Percentiles rank a stretch among this genome's conserved stretches.
These are phyloP conservation scores for Cladosporium colombiae DNA, from an alignment of 2,329 filamentous ascomycete species.

Conservation along the genomic window DNA sequence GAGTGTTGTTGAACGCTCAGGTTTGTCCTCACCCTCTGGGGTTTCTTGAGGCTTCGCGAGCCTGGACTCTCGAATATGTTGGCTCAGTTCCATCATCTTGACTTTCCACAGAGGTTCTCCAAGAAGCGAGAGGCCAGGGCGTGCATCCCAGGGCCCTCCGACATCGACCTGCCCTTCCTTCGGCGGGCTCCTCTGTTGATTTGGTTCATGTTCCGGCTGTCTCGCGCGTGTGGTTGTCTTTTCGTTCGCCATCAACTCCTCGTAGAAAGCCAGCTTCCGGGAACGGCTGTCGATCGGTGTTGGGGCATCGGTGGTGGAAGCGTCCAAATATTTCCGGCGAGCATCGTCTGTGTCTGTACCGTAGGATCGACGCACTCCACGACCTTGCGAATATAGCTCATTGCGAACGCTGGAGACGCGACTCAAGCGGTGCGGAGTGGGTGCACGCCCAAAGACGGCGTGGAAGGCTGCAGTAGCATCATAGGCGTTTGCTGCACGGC, in stretches of 20 bases:
- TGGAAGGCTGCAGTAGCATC: slow-evolving; percentile 7
- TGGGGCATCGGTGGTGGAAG: neutral
- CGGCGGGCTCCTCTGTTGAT: neutral
- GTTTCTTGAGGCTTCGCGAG: neutral
- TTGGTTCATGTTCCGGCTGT: neutral
- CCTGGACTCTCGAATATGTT: neutral
- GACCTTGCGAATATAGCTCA: neutral
- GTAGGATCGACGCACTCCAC: neutral
- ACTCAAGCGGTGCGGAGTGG: neutral
- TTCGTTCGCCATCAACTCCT: neutral
- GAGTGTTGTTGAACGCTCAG: neutral
- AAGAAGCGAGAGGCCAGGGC: neutral
- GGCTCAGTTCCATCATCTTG: neutral
- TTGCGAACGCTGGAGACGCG: neutral
- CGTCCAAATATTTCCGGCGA: neutral
- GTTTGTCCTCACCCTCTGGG: neutral
- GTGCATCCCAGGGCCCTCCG: neutral
- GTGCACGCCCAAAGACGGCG: neutral
- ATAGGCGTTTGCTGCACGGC: slow-evolving; percentile 10
- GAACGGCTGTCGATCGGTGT: neutral
- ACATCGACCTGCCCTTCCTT: neutral
- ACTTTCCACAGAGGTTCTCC: neutral
- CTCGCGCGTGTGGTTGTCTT: neutral
- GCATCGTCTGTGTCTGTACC: neutral
- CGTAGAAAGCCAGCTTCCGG: slow-evolving; percentile 1